Evolutionary conservation across 768 basidiomycete species (phyloP).

Genomic region (Leccinum fibrillosum): DNA sequence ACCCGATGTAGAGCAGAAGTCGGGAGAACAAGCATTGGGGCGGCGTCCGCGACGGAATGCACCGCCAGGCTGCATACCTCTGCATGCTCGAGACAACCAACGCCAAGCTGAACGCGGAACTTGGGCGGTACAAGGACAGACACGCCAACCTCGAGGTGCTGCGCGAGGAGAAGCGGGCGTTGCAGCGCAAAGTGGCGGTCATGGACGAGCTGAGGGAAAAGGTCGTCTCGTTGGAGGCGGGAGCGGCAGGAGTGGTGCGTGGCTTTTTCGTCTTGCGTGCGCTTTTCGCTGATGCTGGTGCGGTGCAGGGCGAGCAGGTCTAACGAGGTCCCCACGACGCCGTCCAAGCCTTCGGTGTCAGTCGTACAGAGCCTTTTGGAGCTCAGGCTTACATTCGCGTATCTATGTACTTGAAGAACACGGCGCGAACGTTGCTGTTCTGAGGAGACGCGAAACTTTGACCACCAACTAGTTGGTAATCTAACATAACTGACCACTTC

Average conservation of each 20-base stretch:
- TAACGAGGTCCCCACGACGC: slow-evolving; percentile 28
- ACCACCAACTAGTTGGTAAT: too few relatives aligned
- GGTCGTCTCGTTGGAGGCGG: slow-evolving; percentile 44
- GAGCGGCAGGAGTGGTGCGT: slow-evolving; percentile 59
- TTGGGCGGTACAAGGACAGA: slow-evolving; percentile 50
- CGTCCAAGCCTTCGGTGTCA: slow-evolving; percentile 49
- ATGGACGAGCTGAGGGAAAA: slow-evolving; percentile 55
- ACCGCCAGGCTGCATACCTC: slow-evolving; percentile 60
- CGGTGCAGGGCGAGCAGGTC: slow-evolving; percentile 37
- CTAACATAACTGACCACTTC: too few relatives aligned
- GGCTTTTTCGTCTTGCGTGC: not conserved
- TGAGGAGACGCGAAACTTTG: slow-evolving; percentile 47
- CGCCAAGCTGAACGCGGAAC: slow-evolving; percentile 49
- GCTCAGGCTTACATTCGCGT: slow-evolving; percentile 60
- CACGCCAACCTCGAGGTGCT: slow-evolving; percentile 66
- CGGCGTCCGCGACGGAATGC: slow-evolving; percentile 65
- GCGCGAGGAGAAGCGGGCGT: slow-evolving; percentile 65
- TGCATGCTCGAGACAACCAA: slow-evolving; percentile 60
- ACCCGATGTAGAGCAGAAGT: slow-evolving; percentile 16
- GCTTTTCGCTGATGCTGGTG: not conserved
- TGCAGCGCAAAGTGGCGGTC: slow-evolving; percentile 50
- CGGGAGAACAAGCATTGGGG: slow-evolving; percentile 54
- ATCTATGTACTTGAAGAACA: slow-evolving; percentile 58
- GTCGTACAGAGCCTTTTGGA: slow-evolving; percentile 53
- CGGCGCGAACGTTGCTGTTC: slow-evolving; percentile 51